These are phyloP conservation scores for Calonectria crousiana DNA, from an alignment of 2,329 filamentous ascomycete genomes.

Conservation along the genomic window DNA sequence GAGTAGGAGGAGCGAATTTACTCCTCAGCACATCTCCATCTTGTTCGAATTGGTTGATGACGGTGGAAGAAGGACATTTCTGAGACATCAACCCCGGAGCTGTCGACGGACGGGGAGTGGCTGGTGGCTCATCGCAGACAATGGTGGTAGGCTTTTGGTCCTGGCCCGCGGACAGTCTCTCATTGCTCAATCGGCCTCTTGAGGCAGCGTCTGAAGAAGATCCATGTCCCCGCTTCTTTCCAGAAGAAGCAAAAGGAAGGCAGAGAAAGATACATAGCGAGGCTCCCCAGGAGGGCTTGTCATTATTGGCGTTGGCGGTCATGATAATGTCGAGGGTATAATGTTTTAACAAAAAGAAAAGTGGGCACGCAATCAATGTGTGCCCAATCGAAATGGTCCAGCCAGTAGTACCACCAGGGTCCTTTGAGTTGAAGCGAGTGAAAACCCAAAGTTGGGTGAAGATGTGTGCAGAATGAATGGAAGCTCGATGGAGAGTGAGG, in stretches of 20 bases:
- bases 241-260: not conserved
- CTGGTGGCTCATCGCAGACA: not conserved
- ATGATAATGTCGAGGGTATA: constrained; percentile 2
- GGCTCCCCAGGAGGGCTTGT: not conserved
- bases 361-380: not conserved
- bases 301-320: not conserved
- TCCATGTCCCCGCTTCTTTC: not conserved
- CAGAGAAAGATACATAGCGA: not conserved
- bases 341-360: not conserved
- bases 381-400: not conserved
- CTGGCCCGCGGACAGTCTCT: not conserved
- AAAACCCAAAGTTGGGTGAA: not conserved
- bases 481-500: not conserved
- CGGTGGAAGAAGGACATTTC: not conserved
- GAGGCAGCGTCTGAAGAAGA: not conserved
- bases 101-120: not conserved
- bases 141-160: not conserved
- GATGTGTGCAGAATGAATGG: not conserved
- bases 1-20: not conserved
- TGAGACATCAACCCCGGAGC: not conserved
- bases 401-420: not conserved
- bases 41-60: not conserved
- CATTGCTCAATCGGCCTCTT: not conserved
- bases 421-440: not conserved
- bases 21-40: not conserved